Conservation (phyloP, 1,284 basidiomycete genomes). For the Kwoniella shivajii region DNA sequence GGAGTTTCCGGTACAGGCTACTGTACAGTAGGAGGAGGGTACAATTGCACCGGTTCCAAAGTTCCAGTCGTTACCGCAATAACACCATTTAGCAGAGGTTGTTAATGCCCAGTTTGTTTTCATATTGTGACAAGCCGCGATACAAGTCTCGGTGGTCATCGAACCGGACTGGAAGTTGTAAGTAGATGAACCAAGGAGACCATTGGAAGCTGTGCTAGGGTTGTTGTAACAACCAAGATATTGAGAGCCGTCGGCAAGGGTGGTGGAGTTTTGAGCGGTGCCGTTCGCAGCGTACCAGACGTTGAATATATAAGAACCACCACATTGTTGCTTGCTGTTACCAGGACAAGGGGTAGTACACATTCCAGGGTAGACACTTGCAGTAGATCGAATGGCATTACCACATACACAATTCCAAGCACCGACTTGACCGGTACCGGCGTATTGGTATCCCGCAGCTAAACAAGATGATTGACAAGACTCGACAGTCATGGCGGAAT, state of each 20-base stretch:
- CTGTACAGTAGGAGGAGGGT: slow-evolving; percentile 25
- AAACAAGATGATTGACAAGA: slow-evolving; percentile 27
- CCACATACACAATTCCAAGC: slow-evolving; percentile 30
- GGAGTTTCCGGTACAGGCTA: slow-evolving; percentile 30
- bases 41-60: slow-evolving; percentile 21
- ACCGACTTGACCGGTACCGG: slow-evolving; percentile 20
- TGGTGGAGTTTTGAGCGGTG: slow-evolving; percentile 6
- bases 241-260: slow-evolving; percentile 12
- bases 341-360: slow-evolving; percentile 43
- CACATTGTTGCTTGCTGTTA: slow-evolving; percentile 35
- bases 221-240: slow-evolving; percentile 33
- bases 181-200: slow-evolving; percentile 16
- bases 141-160: slow-evolving; percentile 25
- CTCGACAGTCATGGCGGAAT: slow-evolving; percentile 21
- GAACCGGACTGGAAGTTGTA: slow-evolving; percentile 26
- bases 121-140: slow-evolving; percentile 17
- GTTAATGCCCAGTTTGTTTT: slow-evolving; percentile 22
- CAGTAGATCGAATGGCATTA: slow-evolving; percentile 17
- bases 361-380: slow-evolving; percentile 24
- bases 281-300: slow-evolving; percentile 34
- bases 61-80: slow-evolving; percentile 27
- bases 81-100: slow-evolving; percentile 20
- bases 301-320: slow-evolving; percentile 26
- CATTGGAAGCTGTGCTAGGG: slow-evolving; percentile 17
- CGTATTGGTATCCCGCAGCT: slow-evolving; percentile 26